A percentile compares a stretch with the other conserved stretches of the same genome.
phyloP scores from a whole-genome alignment of 148 eudicot species.

The Vaccinium corymbosum region DNA sequence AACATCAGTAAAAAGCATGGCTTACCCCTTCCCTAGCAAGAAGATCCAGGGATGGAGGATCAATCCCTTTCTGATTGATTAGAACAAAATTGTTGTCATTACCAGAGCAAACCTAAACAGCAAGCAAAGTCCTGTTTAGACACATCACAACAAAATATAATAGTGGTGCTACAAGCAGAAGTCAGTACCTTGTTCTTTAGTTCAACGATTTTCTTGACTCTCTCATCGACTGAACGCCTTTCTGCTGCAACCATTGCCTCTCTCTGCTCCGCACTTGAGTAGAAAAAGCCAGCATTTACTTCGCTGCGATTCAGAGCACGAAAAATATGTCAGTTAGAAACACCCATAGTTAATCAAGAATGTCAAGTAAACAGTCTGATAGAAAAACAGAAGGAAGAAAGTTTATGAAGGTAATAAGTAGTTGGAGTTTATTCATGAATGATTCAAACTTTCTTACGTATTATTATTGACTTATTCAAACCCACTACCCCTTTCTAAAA shows the following conservation, averaged over 20 bases:
- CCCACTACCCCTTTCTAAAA: not conserved
- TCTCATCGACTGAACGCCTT: conserved; percentile 93
- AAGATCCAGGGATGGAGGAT: conserved; percentile 91
- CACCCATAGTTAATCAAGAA: conserved; percentile 3
- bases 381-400: not conserved
- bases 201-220: conserved; percentile 81
- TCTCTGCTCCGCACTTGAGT: conserved; percentile 94
- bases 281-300: conserved; percentile 97
- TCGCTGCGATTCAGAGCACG: conserved; percentile 49
- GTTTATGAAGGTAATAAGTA: not conserved
- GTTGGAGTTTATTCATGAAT: not conserved
- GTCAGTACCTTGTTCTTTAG: conserved; percentile 74
- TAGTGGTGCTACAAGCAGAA: not conserved
- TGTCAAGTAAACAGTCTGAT: not conserved
- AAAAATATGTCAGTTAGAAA: conserved; percentile 20
- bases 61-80: conserved; percentile 95
- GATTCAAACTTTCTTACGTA: not conserved
- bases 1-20: not conserved
- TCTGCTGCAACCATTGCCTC: conserved; percentile 99
- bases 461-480: not conserved
- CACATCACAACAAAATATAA: not conserved
- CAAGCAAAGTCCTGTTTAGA: conserved; percentile 1
- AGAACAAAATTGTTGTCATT: conserved; percentile 74
- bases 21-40: conserved; percentile 96
- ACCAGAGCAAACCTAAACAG: conserved; percentile 69